Evolutionary conservation across 73 alveolate species (phyloP), one percentile per base, ranked within the genome.

Genomic region (Symbiodinium pilosum): DNA sequence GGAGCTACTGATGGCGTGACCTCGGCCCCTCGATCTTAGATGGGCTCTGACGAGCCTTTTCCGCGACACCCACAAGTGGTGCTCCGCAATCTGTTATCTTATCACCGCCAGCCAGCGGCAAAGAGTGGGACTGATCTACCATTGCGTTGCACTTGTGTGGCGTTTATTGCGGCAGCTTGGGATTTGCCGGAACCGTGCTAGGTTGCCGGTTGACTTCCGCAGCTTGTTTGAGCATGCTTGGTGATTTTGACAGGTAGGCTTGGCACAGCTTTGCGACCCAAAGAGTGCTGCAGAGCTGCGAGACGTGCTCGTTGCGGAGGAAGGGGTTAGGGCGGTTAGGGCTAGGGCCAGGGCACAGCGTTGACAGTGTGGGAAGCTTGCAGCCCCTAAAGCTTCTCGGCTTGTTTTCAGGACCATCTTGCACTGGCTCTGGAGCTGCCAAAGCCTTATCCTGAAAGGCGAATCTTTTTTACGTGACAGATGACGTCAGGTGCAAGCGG

Each of bases 211-310:
- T n/a, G n/a, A n/a, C n/a, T n/a, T n/a, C n/a, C n/a, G n/a, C n/a
- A n/a, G n/a, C n/a, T n/a, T n/a, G n/a, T n/a, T n/a, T n/a, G n/a
- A n/a, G n/a, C n/a, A n/a, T n/a, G n/a, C n/a, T n/a, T n/a, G n/a
- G n/a, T n/a, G n/a, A n/a, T n/a, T 1, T 16, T 34, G 75, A n/a
- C 38, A 39, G 88, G 97, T 91, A 47, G 84, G 97, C 81, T 69
- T 91, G 54, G 97, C 97, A 32, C 97, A 91, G 81, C 41, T 91
- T 24, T 91, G 97, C 28, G 97, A 91, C 51, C 87, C 97, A 54
- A 42, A 30, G 47, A 43, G 81, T n/a, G 88, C 88, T 26, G 97
- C 97, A 28, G 75, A 91, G 81, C 89, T 91, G 0, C 88, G 97
- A 39, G 97, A 91, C 38, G 97, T 44, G 26, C 81, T 91, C 68